Percentiles rank a stretch among this genome's conserved stretches.
Evolutionary conservation across 371 early-diverging fungal genomes (phyloP).

Genomic region (Apophysomyces variabilis): DNA sequence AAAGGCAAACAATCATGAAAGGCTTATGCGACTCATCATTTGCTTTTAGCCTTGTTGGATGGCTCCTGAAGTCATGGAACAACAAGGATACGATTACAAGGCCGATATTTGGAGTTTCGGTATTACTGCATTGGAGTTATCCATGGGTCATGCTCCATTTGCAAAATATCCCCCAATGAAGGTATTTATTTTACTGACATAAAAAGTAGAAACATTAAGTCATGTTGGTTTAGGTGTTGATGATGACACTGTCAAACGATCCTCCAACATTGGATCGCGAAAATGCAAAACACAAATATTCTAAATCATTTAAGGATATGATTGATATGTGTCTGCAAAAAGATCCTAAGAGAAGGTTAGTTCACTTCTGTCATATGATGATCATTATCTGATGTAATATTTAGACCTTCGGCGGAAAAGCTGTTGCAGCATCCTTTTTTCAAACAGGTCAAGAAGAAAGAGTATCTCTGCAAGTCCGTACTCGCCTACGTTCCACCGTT

Average conservation of each 20-base stretch:
- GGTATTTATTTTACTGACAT: constrained; percentile 37
- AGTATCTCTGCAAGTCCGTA: constrained; percentile 64
- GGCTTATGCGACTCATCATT: neutral
- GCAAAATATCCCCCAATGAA: constrained; percentile 91
- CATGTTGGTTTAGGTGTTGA: constrained; percentile 64
- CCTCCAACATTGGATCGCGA: constrained; percentile 89
- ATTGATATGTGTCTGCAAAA: constrained; percentile 83
- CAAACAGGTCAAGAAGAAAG: constrained; percentile 78
- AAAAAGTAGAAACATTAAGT: too few relatives aligned
- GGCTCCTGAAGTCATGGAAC: constrained; percentile 85
- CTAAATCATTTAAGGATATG: constrained; percentile 84
- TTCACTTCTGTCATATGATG: neutral
- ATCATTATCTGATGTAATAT: neutral
- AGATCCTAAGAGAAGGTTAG: constrained; percentile 79
- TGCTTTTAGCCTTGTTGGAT: constrained; percentile 81
- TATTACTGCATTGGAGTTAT: constrained; percentile 88
- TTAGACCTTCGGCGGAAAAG: constrained; percentile 82
- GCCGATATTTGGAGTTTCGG: constrained; percentile 96
- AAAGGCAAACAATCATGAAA: too few relatives aligned
- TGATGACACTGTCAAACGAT: constrained; percentile 88
- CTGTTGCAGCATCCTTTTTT: constrained; percentile 82
- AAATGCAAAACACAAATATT: constrained; percentile 72
- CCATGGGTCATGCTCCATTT: constrained; percentile 93
- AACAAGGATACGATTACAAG: constrained; percentile 85
- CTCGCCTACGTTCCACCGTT: constrained; percentile 74